Base-by-base conservation (phyloP, 78 protist species). In the Chrysochromulina parva region DNA sequence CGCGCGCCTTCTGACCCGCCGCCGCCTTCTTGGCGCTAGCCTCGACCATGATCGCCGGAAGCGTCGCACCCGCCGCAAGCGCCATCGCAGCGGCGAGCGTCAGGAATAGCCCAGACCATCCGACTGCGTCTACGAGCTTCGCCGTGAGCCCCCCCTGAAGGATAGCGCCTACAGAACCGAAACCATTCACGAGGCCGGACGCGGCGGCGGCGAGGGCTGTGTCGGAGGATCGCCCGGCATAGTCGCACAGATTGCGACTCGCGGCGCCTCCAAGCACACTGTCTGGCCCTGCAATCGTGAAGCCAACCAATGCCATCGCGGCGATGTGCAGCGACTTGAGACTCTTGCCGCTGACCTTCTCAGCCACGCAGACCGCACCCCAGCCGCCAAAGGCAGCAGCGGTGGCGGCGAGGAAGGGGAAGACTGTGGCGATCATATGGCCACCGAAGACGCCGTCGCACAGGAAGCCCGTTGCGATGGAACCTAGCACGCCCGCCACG, bases 361-460 rank as follows among this genome's bases (percentile, higher is more conserved):
- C 52, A 24, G 80, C 80, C 4, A 71, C 5, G 80, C 80, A 71
- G 20, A 71, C n/a, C 22, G 11, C 52, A 13, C 52, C 80, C 80
- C 80, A 71, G 16, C n/a, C 80, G 20, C 5, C 13, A 14, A 71
- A 71, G 47, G 55, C 80, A 38, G 28, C 19, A 6, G 80, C 80
- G 20, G 38, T 38, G 80, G 80, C 52, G 16, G 28, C 7, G 80
- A 26, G 4, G 55, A 71, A 10, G 38, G 47, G 80, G 20, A 71
- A 38, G 80, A 52, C 9, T 19, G 52, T 2, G 17, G 5, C 16
- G 80, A 71, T 26, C 80, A 71, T 71, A 13, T 16, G 80, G 14
- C 80, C 80, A 52, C 80, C 80, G 80, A 14, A 71, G 80, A 71
- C 55, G 53, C 53, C n/a, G 28, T 71, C 80, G 52, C 80, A 71